phyloP scores from a whole-genome alignment of 75 land plant species.

The Adiantum capillusveneris region DNA sequence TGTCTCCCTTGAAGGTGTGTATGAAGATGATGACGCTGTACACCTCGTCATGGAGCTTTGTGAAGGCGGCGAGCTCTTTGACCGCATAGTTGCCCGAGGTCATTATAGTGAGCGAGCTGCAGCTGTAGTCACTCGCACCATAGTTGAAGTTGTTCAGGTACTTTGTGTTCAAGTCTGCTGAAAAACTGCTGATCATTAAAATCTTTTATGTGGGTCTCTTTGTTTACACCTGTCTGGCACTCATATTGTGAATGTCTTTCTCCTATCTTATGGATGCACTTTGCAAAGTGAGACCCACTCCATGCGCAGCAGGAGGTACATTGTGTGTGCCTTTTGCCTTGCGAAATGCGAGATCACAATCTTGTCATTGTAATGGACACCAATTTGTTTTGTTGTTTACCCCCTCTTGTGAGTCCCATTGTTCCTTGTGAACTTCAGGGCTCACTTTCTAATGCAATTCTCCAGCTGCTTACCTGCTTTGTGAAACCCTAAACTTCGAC shows the following conservation, averaged over 20 bases:
- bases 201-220: background rate
- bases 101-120: constrained; percentile 59
- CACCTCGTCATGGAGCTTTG: constrained; percentile 74
- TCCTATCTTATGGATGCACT: background rate
- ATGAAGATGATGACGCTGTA: constrained; percentile 51
- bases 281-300: no score
- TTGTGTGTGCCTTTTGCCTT: background rate
- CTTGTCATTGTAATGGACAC: no score
- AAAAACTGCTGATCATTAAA: background rate
- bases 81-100: constrained; percentile 46
- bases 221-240: background rate
- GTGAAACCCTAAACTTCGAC: constrained; percentile 17
- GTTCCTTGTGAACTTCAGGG: no score
- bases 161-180: constrained; percentile 4
- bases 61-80: constrained; percentile 68
- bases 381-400: no score
- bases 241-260: background rate
- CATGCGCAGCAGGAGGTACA: no score
- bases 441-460: no score
- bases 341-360: no score
- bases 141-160: constrained; percentile 44
- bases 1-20: constrained; percentile 46
- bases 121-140: constrained; percentile 36
- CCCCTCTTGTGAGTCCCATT: no score
- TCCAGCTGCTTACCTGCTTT: no score